Conservation (phyloP, 345 rosid species). For the Hibiscus trionum region DNA sequence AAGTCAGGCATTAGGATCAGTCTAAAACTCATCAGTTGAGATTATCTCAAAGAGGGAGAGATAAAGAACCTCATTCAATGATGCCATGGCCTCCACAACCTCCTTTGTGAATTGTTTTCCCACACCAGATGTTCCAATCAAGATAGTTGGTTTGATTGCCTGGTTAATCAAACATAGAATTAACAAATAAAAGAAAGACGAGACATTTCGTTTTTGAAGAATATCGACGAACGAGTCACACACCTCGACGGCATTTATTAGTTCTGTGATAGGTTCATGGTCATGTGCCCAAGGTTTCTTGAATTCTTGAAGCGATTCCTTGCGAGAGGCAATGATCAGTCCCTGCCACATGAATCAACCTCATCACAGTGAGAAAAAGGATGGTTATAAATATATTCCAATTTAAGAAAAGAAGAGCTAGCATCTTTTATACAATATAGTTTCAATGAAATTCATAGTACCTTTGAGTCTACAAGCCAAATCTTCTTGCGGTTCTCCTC, state of each 20-base stretch:
- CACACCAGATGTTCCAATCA: constrained; percentile 91
- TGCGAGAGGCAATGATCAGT: constrained; percentile 63
- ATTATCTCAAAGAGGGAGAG: neutral
- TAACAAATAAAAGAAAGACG: neutral
- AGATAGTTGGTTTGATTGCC: constrained; percentile 86
- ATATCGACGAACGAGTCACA: constrained; percentile 6
- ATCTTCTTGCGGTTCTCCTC: constrained; percentile 81
- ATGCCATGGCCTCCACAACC: constrained; percentile 82
- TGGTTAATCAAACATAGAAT: constrained; percentile 17
- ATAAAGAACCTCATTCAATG: constrained; percentile 54
- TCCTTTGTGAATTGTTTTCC: constrained; percentile 91
- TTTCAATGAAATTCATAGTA: constrained; percentile 18
- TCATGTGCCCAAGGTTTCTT: constrained; percentile 96
- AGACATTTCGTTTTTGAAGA: neutral
- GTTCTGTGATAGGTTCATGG: constrained; percentile 62
- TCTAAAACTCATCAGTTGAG: constrained; percentile 5
- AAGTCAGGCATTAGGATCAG: constrained; percentile 14
- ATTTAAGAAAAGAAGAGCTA: neutral
- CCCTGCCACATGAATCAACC: constrained; percentile 42
- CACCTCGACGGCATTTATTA: constrained; percentile 74
- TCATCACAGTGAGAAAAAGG: constrained; percentile 2
- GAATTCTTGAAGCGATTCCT: constrained; percentile 81
- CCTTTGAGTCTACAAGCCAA: constrained; percentile 99
- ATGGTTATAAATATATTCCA: neutral
- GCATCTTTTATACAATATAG: neutral